Conservation (phyloP, 345 rosid species). For the Populus nigra region DNA sequence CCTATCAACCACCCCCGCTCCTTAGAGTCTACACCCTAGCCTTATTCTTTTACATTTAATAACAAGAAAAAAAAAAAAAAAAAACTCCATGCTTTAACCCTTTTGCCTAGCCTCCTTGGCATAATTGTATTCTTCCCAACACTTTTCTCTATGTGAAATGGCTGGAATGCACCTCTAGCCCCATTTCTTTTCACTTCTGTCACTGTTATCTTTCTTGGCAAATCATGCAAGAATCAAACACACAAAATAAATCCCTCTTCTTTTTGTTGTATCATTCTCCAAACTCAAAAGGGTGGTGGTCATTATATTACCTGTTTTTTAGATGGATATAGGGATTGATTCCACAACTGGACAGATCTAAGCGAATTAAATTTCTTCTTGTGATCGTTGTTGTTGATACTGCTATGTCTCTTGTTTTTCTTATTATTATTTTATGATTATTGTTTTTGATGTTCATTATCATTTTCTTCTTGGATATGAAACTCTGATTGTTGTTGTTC, state of each 20-base stretch:
- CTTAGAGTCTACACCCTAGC: too few species aligned
- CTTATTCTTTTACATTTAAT: too few species aligned
- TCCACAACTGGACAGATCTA: conserved; percentile 90
- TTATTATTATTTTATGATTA: conserved; percentile 26
- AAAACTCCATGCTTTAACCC: too few species aligned
- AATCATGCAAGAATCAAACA: conserved; percentile 26
- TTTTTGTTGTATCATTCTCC: background rate
- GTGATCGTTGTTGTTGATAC: conserved; percentile 21
- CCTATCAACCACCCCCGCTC: too few species aligned
- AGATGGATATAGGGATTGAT: conserved; percentile 57
- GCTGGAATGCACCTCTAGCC: conserved; percentile 78
- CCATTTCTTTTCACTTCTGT: conserved; percentile 61
- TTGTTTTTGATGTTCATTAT: conserved; percentile 16
- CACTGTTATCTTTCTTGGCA: conserved; percentile 44
- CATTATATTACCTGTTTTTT: conserved; percentile 27
- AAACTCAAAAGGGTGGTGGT: background rate
- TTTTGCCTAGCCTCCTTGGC: too few species aligned
- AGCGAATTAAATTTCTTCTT: conserved; percentile 88
- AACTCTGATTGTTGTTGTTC: too few species aligned
- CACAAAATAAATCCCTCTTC: background rate
- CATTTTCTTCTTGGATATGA: conserved; percentile 7
- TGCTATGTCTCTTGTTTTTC: conserved; percentile 17
- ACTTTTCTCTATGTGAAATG: too few species aligned
- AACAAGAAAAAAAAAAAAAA: too few species aligned
- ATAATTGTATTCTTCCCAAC: too few species aligned